Base-by-base conservation (phyloP, 75 land plant species). In the Selaginella moellendorffii region DNA sequence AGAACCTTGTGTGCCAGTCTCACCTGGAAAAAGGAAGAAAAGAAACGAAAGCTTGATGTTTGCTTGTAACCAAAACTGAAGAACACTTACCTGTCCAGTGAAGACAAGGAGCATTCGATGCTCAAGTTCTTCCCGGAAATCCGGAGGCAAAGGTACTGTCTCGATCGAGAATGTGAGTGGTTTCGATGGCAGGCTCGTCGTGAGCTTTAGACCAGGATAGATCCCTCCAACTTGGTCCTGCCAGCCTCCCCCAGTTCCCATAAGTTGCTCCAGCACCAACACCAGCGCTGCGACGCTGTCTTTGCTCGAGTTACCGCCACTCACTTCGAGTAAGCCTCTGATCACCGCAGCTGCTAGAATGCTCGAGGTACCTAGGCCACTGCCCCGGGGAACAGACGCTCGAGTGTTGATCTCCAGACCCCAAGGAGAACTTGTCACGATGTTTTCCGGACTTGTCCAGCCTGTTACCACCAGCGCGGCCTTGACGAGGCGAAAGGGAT, bases 171-270 rank as follows among this genome's bases (percentile, higher is more conserved):
- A 79, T 17, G 70, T 66, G 63, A 93, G 67, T 25, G 83, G 89
- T 20, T 71, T 65, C 26, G 85, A 95, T 53, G 98, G 98, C 36
- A 73, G 80, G 68, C 98, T 88, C 27, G 79, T 63, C 26, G 90
- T 93, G 54, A 77, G 85, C 62, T 93, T 93, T 20, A 93, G 79
- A 0, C 98, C 98, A 61, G 89, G 93, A 53, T 93, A 93, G 9
- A 93, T 63, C 30, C 90, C 98, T 26, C 98, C 98, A 71, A 93
- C 78, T 67, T 93, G 98, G 72, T 93, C 98, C 74, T 93, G 98
- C 98, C 98, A 93, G 18, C 98, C 98, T n/a, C 98, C 98, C 29
- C 98, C 98, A 8, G 98, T 93, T n/a, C 96, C 98, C 98, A 93
- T 93, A 19, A 88, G 63, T 73, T 93, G 98, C 71, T 88, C 98